Evolutionary conservation across 2,329 filamentous ascomycete species (phyloP).

Genomic region (Penicillium glabrum): DNA sequence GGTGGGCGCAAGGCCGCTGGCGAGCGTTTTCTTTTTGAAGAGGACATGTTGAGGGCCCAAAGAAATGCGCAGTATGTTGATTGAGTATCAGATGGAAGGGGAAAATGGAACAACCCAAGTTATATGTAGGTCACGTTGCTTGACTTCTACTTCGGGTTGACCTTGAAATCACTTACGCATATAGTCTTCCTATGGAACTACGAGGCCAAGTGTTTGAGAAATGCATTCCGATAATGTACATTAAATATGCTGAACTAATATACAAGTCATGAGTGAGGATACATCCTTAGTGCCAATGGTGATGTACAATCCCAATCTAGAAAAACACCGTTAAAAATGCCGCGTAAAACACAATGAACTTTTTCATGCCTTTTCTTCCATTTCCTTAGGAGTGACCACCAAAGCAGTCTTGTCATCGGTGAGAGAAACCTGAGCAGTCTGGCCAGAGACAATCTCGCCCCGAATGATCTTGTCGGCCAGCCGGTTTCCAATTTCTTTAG

Average conservation of each 20-base stretch:
- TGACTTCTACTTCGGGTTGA: background rate
- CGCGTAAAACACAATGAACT: background rate
- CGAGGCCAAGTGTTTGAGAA: background rate
- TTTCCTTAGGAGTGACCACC: conserved; percentile 45
- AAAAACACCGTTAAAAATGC: conserved; percentile 7
- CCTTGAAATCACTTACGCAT: background rate
- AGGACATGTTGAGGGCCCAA: background rate
- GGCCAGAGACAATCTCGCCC: conserved; percentile 74
- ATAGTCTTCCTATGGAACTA: background rate
- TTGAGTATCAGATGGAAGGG: background rate
- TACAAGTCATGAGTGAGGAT: conserved; percentile 9
- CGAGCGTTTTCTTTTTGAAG: conserved; percentile 15
- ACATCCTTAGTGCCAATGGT: background rate
- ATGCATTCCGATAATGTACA: conserved; percentile 10
- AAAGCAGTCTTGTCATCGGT: conserved; percentile 62
- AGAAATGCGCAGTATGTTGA: background rate
- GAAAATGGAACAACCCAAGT: background rate
- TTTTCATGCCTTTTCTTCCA: conserved; percentile 9
- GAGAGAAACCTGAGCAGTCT: conserved; percentile 69
- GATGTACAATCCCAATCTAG: conserved; percentile 2
- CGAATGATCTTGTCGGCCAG: conserved; percentile 91
- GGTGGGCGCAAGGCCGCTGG: conserved; percentile 2
- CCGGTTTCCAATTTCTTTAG: conserved; percentile 83
- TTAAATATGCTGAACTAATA: conserved; percentile 3
- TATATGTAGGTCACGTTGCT: background rate